A percentile compares a stretch with the other conserved stretches of the same genome.
Conservation (phyloP, 805 yeast species). For the Myxozyma lipomycoides region DNA sequence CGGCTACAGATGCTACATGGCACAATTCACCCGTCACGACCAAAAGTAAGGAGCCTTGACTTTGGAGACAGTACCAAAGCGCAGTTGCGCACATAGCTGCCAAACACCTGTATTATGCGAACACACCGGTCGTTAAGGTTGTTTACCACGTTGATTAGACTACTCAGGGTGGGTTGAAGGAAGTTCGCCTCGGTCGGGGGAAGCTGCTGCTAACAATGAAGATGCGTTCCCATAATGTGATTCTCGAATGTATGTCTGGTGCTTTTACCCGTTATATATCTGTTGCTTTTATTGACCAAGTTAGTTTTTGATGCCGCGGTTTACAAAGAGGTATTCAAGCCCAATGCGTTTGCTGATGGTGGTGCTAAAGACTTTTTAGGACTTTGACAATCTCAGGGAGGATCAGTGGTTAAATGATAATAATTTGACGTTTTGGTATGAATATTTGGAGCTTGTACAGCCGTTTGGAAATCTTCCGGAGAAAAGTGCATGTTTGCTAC, state of each 20-base stretch:
- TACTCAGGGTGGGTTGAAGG: slow-evolving; percentile 11
- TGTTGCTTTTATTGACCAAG: background rate
- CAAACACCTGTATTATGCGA: no score
- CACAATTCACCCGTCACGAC: no score
- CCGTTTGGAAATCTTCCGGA: slow-evolving; percentile 3
- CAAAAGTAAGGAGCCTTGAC: no score
- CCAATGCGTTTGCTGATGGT: background rate
- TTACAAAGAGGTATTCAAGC: slow-evolving; percentile 14
- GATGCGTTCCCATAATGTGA: slow-evolving; percentile 24
- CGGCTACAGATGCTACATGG: no score
- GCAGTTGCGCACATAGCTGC: no score
- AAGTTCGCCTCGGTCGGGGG: no score
- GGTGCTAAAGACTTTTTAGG: slow-evolving; percentile 34
- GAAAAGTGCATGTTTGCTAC: slow-evolving; percentile 34
- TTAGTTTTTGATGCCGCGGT: slow-evolving; percentile 21
- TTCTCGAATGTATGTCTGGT: slow-evolving; percentile 18
- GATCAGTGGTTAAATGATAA: slow-evolving; percentile 76
- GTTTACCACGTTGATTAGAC: slow-evolving; percentile 14
- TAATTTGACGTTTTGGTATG: slow-evolving; percentile 60
- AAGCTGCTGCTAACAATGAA: background rate
- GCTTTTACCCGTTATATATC: background rate
- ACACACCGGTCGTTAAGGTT: slow-evolving; percentile 12
- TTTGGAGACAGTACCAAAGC: no score
- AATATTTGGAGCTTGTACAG: slow-evolving; percentile 44
- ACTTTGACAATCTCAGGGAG: slow-evolving; percentile 53